These are phyloP conservation scores for Annulohypoxylon bovei DNA, from an alignment of 495 filamentous ascomycete species.

Conservation along the genomic window DNA sequence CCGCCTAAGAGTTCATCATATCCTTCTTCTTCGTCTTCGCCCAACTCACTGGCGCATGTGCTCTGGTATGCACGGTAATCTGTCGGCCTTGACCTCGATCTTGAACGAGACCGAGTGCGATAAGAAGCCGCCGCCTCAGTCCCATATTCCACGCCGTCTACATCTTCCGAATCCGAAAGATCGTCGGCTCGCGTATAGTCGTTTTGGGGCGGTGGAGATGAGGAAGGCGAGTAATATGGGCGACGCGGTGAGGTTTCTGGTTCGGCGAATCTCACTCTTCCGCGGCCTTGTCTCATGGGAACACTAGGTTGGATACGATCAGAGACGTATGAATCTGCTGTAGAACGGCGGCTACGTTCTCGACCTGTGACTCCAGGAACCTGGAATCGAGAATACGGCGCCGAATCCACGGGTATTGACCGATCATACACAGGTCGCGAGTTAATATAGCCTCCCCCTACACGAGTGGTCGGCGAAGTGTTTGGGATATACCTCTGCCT, in stretches of 20 bases:
- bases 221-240: constrained; percentile 1
- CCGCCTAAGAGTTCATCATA: constrained; percentile 25
- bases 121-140: neutral
- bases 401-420: neutral
- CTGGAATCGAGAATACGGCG: neutral
- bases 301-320: neutral
- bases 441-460: neutral
- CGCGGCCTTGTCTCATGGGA: constrained; percentile 1
- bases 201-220: neutral
- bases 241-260: neutral
- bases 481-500: neutral
- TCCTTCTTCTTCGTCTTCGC: constrained; percentile 21
- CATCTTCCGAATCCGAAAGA: constrained; percentile 21
- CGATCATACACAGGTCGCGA: constrained; percentile 3
- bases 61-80: neutral
- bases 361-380: neutral
- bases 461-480: neutral
- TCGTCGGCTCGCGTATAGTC: neutral
- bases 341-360: constrained; percentile 5
- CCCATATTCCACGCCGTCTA: neutral
- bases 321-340: constrained; percentile 15
- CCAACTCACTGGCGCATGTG: constrained; percentile 6
- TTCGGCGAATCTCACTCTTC: constrained; percentile 21
- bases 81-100: constrained; percentile 1
- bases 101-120: constrained; percentile 19